Evolutionary conservation across 1,139 yeast species (phyloP).

Genomic region (Pneumocystis sp.): DNA sequence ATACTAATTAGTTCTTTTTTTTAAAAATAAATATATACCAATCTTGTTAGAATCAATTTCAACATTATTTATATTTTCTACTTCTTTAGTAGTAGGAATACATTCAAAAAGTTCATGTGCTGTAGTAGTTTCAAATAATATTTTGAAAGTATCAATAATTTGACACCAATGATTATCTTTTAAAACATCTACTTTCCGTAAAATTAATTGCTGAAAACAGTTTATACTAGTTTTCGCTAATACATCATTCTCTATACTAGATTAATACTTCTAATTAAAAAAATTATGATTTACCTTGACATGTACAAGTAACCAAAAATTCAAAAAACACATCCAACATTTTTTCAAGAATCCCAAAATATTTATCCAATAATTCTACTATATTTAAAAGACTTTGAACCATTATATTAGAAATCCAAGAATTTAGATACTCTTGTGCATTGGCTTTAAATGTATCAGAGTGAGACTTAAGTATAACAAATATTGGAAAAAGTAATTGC

Average conservation of each 20-base stretch:
- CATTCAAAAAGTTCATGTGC: slow-evolving; percentile 58
- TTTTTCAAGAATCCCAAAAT: slow-evolving; percentile 55
- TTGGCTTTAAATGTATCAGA: slow-evolving; percentile 59
- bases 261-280: neutral
- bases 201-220: slow-evolving; percentile 62
- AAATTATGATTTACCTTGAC: slow-evolving; percentile 34
- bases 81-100: slow-evolving; percentile 14
- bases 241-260: slow-evolving; percentile 59
- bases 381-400: slow-evolving; percentile 87
- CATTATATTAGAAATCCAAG: slow-evolving; percentile 91
- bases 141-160: slow-evolving; percentile 47
- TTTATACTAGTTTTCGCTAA: slow-evolving; percentile 88
- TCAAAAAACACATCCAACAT: slow-evolving; percentile 67
- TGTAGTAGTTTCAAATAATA: slow-evolving; percentile 65
- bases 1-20: neutral
- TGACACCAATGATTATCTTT: slow-evolving; percentile 56
- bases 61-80: slow-evolving; percentile 15
- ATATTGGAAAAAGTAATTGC: slow-evolving; percentile 75
- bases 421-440: slow-evolving; percentile 68
- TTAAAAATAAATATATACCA: slow-evolving; percentile 7
- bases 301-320: slow-evolving; percentile 69
- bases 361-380: slow-evolving; percentile 68
- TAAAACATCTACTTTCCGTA: slow-evolving; percentile 60
- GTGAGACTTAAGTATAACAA: slow-evolving; percentile 59
- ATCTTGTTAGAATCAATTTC: slow-evolving; percentile 15